Conservation (phyloP, 441 rosid species). For the Eutrema salsugineum region DNA sequence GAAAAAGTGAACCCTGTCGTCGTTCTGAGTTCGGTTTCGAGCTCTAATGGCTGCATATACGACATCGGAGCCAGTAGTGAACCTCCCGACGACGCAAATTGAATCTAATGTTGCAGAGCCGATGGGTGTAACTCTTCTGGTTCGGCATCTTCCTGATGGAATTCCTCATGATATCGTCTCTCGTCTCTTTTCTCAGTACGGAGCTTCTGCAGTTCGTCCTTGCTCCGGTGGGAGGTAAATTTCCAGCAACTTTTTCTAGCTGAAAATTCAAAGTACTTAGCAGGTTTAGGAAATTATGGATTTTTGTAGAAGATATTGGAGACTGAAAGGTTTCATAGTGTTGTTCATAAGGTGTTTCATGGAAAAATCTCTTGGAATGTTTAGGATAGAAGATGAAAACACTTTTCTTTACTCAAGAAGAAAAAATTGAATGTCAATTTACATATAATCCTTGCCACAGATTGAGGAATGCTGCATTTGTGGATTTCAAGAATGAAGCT, state of each 20-base stretch:
- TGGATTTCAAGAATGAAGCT: slow-evolving; percentile 75
- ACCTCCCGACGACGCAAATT: slow-evolving; percentile 24
- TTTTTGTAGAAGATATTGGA: not conserved
- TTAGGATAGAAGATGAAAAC: not conserved
- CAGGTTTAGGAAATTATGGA: not conserved
- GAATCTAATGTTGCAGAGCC: slow-evolving; percentile 35
- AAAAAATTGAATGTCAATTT: not conserved
- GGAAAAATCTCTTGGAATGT: not conserved
- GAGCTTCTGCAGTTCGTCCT: slow-evolving; percentile 75
- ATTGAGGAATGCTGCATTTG: slow-evolving; percentile 79
- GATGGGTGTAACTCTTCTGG: slow-evolving; percentile 43
- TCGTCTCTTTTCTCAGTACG: slow-evolving; percentile 77
- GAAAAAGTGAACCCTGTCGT: not conserved
- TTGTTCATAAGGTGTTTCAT: not conserved
- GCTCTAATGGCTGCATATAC: slow-evolving; percentile 28
- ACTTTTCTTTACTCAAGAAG: not conserved
- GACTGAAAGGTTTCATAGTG: not conserved
- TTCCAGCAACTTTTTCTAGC: not conserved
- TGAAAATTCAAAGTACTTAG: not conserved
- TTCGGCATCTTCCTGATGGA: slow-evolving; percentile 83
- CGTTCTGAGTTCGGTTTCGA: slow-evolving; percentile 2
- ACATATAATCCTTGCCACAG: slow-evolving; percentile 32
- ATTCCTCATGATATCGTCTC: slow-evolving; percentile 71
- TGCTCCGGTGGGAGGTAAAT: slow-evolving; percentile 66
- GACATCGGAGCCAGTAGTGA: slow-evolving; percentile 23